A percentile compares a stretch with the other conserved stretches of the same genome.
phyloP scores from a whole-genome alignment of 305 asterid genomes.

The Striga hermonthica region DNA sequence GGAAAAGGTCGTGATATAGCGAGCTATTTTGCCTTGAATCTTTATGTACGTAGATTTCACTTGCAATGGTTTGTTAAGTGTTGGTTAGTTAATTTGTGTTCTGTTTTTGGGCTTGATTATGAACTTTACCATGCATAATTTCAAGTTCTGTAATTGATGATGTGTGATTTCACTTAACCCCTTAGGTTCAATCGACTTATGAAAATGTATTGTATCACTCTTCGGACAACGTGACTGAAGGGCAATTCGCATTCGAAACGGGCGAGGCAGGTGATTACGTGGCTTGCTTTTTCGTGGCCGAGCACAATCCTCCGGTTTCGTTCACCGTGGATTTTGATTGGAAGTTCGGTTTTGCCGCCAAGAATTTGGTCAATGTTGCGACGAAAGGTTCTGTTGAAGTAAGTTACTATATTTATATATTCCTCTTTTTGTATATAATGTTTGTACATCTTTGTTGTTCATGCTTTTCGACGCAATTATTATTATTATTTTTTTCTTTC shows the following conservation, averaged over 20 bases:
- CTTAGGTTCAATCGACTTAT: slow-evolving; percentile 69
- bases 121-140: too few relatives aligned
- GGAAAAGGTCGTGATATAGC: too few relatives aligned
- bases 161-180: not conserved
- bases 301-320: slow-evolving; percentile 48
- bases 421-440: not conserved
- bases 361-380: slow-evolving; percentile 79
- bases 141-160: too few relatives aligned
- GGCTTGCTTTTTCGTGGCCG: slow-evolving; percentile 78
- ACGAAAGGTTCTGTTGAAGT: slow-evolving; percentile 87
- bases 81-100: not conserved
- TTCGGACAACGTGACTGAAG: slow-evolving; percentile 58
- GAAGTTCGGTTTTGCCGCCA: slow-evolving; percentile 85
- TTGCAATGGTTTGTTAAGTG: not conserved
- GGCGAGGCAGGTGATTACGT: slow-evolving; percentile 75
- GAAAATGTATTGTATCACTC: slow-evolving; percentile 62
- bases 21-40: too few relatives aligned
- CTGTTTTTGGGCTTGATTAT: not conserved
- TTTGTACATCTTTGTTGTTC: not conserved
- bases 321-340: slow-evolving; percentile 76
- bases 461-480: too few relatives aligned
- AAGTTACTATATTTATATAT: slow-evolving; percentile 30
- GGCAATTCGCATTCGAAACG: slow-evolving; percentile 77
- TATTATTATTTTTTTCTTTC: too few relatives aligned
- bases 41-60: not conserved